Evolutionary conservation across 192 early-diverging fungal species (phyloP).

Genomic region (Umbelopsis sp.): DNA sequence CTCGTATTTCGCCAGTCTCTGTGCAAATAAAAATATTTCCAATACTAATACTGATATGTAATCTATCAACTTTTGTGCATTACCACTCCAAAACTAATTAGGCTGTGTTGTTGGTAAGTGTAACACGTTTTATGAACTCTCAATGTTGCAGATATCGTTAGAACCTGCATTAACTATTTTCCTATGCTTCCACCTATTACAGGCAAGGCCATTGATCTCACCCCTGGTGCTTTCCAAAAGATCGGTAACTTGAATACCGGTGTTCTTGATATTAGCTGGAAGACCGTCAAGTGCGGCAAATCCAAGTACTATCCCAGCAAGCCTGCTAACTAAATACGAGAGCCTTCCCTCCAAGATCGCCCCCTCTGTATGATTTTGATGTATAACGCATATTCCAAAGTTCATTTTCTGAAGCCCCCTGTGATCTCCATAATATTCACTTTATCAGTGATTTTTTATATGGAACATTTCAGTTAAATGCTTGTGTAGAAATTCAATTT

Average conservation of each 20-base stretch:
- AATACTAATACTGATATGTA: slow-evolving; percentile 6
- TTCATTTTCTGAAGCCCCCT: too few relatives aligned
- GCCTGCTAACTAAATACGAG: neutral
- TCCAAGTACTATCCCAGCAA: slow-evolving; percentile 19
- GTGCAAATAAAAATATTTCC: too few relatives aligned
- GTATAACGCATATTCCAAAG: too few relatives aligned
- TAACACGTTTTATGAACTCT: neutral
- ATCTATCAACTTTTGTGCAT: slow-evolving; percentile 1
- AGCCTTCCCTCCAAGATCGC: too few relatives aligned
- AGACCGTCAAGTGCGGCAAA: slow-evolving; percentile 18
- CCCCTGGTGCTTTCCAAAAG: slow-evolving; percentile 34
- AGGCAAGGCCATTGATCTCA: slow-evolving; percentile 35
- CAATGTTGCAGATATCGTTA: neutral
- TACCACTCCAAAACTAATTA: neutral
- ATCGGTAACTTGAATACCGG: slow-evolving; percentile 28
- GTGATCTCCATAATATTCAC: too few relatives aligned
- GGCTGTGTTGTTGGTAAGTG: neutral
- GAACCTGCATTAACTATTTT: neutral
- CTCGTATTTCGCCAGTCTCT: too few relatives aligned
- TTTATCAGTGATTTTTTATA: neutral
- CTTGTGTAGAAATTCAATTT: neutral
- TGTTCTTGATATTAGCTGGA: slow-evolving; percentile 37
- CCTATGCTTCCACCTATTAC: neutral
- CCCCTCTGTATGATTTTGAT: too few relatives aligned
- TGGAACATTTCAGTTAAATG: neutral